These are phyloP conservation scores for Parathielavia hyrcaniae DNA, from an alignment of 495 filamentous ascomycete species.

Conservation along the genomic window DNA sequence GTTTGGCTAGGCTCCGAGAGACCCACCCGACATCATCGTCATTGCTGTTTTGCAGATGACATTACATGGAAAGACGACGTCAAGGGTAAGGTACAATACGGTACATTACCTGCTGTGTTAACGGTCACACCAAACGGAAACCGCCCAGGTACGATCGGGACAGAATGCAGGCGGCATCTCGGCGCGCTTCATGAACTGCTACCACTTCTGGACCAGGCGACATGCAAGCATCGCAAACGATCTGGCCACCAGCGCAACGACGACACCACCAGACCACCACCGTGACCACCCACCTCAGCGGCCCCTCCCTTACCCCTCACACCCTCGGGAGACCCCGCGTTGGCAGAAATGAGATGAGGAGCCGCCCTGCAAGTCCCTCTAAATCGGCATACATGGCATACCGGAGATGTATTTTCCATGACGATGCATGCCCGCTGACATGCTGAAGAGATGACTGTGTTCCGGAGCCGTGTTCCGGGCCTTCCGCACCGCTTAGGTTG, in stretches of 20 bases:
- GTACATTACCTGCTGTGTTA: not conserved
- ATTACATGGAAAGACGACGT: not conserved
- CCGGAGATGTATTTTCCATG: no score
- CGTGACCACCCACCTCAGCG: no score
- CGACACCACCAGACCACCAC: no score
- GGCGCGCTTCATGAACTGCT: no score
- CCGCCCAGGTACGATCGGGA: not conserved
- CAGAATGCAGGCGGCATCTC: not conserved
- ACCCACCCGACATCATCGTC: not conserved
- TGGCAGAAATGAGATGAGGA: not conserved
- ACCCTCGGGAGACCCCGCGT: constrained; percentile 11
- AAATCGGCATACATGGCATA: no score
- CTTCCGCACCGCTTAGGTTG: no score
- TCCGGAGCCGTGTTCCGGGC: no score
- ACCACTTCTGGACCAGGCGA: not conserved
- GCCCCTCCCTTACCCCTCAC: constrained; percentile 9
- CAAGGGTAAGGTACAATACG: not conserved
- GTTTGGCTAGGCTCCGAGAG: not conserved
- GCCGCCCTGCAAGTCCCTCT: not conserved
- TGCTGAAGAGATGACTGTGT: no score
- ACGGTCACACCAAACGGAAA: no score
- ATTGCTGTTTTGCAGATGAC: not conserved
- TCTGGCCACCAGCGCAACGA: not conserved
- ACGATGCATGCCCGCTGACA: no score
- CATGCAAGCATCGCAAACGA: not conserved